Evolutionary conservation across 2,329 filamentous ascomycete species (phyloP), one percentile per base, ranked within the genome.

Genomic region (Eurotiales sp.): DNA sequence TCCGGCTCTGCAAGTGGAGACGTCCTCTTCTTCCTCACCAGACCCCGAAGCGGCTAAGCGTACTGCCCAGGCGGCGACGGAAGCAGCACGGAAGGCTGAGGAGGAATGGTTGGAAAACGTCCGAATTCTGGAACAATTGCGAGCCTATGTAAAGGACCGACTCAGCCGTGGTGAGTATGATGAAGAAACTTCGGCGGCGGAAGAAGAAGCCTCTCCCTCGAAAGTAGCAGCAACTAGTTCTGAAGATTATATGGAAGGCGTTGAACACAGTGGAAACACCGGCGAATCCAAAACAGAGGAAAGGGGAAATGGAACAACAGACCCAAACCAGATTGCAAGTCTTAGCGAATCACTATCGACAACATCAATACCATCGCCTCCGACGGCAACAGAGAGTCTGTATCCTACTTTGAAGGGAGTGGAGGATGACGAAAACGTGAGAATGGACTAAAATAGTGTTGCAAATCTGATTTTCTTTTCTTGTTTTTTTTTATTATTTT

Each of bases 91-190:
- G 53, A 66, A 65, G 2, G 64, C 64, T 37, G 74, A 77, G 34
- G 77, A 81, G 55, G 75, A 79, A 56, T 85, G 82, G 82, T 77
- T 85, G 8, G 79, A 83, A 63, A 83, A 84, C 66, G 80, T 83
- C 50, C 79, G 82, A n/a, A 74, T 82, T 8, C 79, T 85, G 25
- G 82, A 85, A 67, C 74, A 76, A 46, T 72, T 85, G 30, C 75
- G 82, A 39, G 75, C 76, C 17, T 80, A 79, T 64, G 75, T 85
- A 58, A 76, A 77, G 50, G 74, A 79, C 44, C 72, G 78, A 47
- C 69, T 85, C 19, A 73, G 80, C 53, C 67, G 70, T 36, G 77
- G 76, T 30, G 78, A 82, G 30, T 83, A 69, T 51, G 72, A 69
- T 8, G 51, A 59, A 5, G 42, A 60, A 43, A 42, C 17, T 55